Percentiles rank a stretch among this genome's conserved stretches.
Conservation (phyloP, 345 rosid genomes). For the Euphorbia tirucalli region DNA sequence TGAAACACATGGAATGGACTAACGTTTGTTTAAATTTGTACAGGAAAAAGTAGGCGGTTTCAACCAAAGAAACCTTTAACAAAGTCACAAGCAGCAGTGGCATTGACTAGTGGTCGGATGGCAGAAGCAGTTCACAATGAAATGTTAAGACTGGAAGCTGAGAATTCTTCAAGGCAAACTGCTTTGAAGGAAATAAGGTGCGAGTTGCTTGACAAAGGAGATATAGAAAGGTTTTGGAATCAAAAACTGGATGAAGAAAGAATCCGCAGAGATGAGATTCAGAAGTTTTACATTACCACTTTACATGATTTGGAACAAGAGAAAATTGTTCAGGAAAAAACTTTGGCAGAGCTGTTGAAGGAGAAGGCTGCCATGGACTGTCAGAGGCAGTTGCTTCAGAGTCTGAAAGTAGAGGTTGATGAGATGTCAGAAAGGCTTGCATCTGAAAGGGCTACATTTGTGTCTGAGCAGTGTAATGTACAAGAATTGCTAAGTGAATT, state of each 20-base stretch:
- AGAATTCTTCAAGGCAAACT: constrained; percentile 43
- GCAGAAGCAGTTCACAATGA: constrained; percentile 53
- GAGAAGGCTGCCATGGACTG: constrained; percentile 80
- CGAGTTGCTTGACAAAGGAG: constrained; percentile 62
- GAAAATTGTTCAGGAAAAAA: constrained; percentile 42
- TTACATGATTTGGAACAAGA: constrained; percentile 58
- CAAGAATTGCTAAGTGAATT: too few species aligned
- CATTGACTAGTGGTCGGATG: constrained; percentile 77
- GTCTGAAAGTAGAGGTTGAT: constrained; percentile 62
- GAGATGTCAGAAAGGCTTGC: constrained; percentile 70
- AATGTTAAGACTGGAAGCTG: constrained; percentile 61
- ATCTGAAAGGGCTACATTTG: too few species aligned
- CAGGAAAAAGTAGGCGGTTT: constrained; percentile 83
- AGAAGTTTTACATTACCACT: constrained; percentile 40
- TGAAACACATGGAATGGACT: background rate
- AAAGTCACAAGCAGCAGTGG: constrained; percentile 82
- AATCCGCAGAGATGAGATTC: constrained; percentile 41
- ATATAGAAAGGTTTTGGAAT: constrained; percentile 62
- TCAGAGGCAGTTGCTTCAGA: constrained; percentile 65
- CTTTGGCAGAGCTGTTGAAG: constrained; percentile 48
- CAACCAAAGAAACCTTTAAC: constrained; percentile 77
- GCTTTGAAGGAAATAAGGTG: constrained; percentile 61
- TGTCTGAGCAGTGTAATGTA: too few species aligned
- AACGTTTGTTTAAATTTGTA: constrained; percentile 12
- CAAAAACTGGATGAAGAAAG: constrained; percentile 60